phyloP scores from a whole-genome alignment of 176 grass and related monocot genomes.

The Zoysia japonica region DNA sequence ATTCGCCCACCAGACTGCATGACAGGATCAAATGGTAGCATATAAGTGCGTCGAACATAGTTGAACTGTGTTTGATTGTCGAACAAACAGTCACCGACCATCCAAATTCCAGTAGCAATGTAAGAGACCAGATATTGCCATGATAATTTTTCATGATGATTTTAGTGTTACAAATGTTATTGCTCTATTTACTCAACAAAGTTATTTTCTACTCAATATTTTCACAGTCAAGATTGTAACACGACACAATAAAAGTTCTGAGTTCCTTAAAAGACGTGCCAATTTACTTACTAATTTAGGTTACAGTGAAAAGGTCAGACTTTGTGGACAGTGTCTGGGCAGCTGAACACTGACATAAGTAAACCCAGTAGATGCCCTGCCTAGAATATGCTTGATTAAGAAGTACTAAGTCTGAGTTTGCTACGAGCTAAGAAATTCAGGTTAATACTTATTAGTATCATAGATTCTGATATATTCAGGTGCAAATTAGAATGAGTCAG shows the following conservation, averaged over 20 bases:
- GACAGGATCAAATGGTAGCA: neutral
- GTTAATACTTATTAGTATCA: neutral
- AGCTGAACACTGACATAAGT: no score
- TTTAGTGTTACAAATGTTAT: neutral
- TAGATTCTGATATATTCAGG: neutral
- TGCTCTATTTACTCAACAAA: neutral
- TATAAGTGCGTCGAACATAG: neutral
- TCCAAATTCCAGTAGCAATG: neutral
- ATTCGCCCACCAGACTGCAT: slow-evolving; percentile 61
- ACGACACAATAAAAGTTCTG: no score
- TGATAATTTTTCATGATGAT: neutral
- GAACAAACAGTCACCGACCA: neutral
- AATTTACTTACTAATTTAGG: no score
- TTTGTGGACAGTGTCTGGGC: no score
- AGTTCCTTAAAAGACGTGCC: no score
- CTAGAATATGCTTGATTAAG: neutral
- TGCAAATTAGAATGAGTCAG: neutral
- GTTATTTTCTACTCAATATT: neutral
- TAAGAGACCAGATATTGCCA: neutral
- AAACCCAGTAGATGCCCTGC: neutral
- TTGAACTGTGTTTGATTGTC: neutral
- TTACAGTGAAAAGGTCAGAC: no score
- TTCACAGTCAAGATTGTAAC: no score
- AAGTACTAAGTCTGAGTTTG: neutral
- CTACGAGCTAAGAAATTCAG: neutral